A percentile compares a stretch with the other conserved stretches of the same genome.
These are phyloP conservation scores for Aureobasidium uvarum DNA, from an alignment of 2,329 filamentous ascomycete genomes.

Conservation along the genomic window DNA sequence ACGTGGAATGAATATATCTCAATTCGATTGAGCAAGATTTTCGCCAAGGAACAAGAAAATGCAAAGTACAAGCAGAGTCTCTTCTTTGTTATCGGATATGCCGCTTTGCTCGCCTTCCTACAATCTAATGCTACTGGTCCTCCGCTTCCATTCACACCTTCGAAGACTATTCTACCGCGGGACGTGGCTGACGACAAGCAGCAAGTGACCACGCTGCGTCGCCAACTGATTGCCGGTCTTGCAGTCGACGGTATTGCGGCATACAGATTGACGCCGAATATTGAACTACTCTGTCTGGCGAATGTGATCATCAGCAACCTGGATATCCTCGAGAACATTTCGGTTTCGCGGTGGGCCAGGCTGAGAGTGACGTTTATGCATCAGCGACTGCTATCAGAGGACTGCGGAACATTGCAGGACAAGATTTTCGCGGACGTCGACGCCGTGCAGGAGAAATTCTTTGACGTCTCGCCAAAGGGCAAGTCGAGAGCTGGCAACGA, in stretches of 20 bases:
- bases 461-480: constrained; percentile 35
- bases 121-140: constrained; percentile 88
- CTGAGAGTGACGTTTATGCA: constrained; percentile 73
- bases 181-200: constrained; percentile 42
- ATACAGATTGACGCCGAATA: constrained; percentile 77
- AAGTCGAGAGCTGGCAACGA: constrained; percentile 26
- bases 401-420: constrained; percentile 59
- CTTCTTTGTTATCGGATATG: constrained; percentile 60
- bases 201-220: constrained; percentile 48
- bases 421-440: constrained; percentile 60
- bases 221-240: constrained; percentile 65
- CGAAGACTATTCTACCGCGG: constrained; percentile 52
- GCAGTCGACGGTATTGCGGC: constrained; percentile 81
- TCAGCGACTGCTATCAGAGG: constrained; percentile 65
- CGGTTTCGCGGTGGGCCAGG: constrained; percentile 58
- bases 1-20: constrained; percentile 50
- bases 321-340: constrained; percentile 47
- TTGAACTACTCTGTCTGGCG: constrained; percentile 81
- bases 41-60: constrained; percentile 34
- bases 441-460: constrained; percentile 50
- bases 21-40: constrained; percentile 44
- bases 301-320: constrained; percentile 57
- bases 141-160: constrained; percentile 61
- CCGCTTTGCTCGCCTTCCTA: constrained; percentile 73
- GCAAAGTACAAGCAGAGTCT: constrained; percentile 44